Evolutionary conservation across 2,329 filamentous ascomycete genomes (phyloP).

Genomic region (Fusarium anguioides): DNA sequence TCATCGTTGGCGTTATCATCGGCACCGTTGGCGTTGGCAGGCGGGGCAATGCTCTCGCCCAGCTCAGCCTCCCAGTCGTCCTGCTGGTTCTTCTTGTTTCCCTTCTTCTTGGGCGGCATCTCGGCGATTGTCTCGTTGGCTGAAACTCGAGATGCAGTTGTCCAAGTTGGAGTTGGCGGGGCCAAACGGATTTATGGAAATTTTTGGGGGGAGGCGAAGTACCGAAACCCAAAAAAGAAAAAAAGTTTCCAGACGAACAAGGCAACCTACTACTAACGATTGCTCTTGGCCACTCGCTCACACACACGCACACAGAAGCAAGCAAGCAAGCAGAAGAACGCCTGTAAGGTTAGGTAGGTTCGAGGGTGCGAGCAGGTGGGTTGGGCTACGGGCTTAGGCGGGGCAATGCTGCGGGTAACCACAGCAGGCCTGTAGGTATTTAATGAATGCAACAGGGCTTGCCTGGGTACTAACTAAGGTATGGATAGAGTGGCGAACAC

Average conservation of each 20-base stretch:
- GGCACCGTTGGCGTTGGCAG: slow-evolving; percentile 51
- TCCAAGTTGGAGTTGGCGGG: slow-evolving; percentile 37
- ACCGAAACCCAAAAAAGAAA: slow-evolving; percentile 12
- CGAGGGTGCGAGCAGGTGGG: slow-evolving; percentile 26
- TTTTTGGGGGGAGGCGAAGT: slow-evolving; percentile 20
- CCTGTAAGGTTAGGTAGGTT: slow-evolving; percentile 33
- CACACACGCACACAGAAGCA: too few species aligned
- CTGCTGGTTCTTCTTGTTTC: slow-evolving; percentile 80
- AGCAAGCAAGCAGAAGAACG: slow-evolving; percentile 12
- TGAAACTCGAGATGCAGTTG: slow-evolving; percentile 37
- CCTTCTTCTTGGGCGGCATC: slow-evolving; percentile 97
- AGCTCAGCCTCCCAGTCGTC: slow-evolving; percentile 97
- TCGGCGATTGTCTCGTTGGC: slow-evolving; percentile 48
- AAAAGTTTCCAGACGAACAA: slow-evolving; percentile 27
- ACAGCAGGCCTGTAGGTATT: slow-evolving; percentile 13
- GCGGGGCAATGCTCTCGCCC: slow-evolving; percentile 78
- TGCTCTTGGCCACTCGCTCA: slow-evolving; percentile 18
- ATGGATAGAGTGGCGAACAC: slow-evolving; percentile 47
- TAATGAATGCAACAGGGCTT: slow-evolving; percentile 14
- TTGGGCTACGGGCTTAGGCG: slow-evolving; percentile 35
- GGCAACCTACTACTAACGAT: slow-evolving; percentile 25
- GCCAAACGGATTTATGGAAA: slow-evolving; percentile 26
- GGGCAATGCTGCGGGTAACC: slow-evolving; percentile 29
- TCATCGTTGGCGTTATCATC: slow-evolving; percentile 62
- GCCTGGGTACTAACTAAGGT: too few species aligned